Evolutionary conservation across 495 filamentous ascomycete species (phyloP), one percentile per base, ranked within the genome.

Genomic region (Xylaria curta): DNA sequence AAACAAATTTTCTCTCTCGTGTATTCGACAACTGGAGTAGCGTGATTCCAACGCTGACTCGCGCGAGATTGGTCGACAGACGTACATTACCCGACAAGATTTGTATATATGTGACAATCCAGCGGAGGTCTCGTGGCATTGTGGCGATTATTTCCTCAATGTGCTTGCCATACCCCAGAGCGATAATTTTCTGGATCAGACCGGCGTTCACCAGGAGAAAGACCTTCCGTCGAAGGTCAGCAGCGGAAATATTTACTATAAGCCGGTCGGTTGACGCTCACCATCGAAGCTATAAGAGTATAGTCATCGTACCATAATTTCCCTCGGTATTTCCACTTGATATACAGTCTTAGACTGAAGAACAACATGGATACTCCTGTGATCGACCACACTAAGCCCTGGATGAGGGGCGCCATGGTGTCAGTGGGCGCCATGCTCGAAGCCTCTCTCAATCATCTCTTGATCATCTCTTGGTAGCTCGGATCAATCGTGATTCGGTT

Each of bases 251-350:
- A 28, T 33, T 1, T 24, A 42, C 2, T 40, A 38, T 17, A 10
- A 33, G 42, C 0, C 26, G 19, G 51, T 42, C 13, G 33, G 19
- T 56, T 46, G 9, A 38, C 10, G 6, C 66, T 59, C 44, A 69
- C 66, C 54, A 69, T 44, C 8, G 66, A 31, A 49, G 54, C 53
- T 17, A 36, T 26, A 17, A 69, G 66, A 46, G 15, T 13, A 60
- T 61, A 61, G 66, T 69, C 66, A 53, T 69, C 66, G 28, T 49
- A 69, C 56, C 66, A 59, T 49, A 69, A 24, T 4, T 10, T 61
- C 17, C 66, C 53, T 15, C 66, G 66, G 40, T 69, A 69, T 56
- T 67, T 67, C 26, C 13, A 69, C 17, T 69, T 69, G 54, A 69
- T 69, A 26, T 60, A 69, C n/a, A 69, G 26, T 38, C 66, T 69